phyloP scores from a whole-genome alignment of 345 rosid genomes.

The Bruguiera parviflora region DNA sequence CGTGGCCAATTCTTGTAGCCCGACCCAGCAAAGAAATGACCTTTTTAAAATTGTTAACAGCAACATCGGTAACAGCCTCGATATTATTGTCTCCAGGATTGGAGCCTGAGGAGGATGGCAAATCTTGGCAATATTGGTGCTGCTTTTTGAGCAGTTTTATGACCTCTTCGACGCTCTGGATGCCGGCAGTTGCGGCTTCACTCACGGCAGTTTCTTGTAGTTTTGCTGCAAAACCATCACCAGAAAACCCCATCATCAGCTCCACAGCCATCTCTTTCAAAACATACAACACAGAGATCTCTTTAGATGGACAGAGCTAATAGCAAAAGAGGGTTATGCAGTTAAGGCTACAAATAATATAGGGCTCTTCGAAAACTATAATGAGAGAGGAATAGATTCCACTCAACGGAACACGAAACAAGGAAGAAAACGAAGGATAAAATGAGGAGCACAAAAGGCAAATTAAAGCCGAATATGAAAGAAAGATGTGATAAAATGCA shows the following conservation, averaged over 20 bases:
- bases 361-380: background rate
- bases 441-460: conserved; percentile 3
- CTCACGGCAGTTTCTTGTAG: conserved; percentile 55
- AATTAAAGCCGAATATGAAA: conserved; percentile 8
- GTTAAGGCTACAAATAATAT: background rate
- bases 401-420: conserved; percentile 1
- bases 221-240: conserved; percentile 32
- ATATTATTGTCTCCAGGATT: conserved; percentile 36
- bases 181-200: conserved; percentile 79
- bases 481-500: conserved; percentile 8
- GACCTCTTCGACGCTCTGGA: conserved; percentile 75
- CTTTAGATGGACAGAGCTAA: background rate
- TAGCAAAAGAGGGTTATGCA: background rate
- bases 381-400: background rate
- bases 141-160: conserved; percentile 42
- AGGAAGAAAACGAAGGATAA: background rate
- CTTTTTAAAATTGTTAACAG: conserved; percentile 69
- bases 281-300: conserved; percentile 14
- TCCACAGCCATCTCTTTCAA: conserved; percentile 54
- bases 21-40: conserved; percentile 66
- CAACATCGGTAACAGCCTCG: conserved; percentile 58
- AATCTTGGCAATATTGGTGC: conserved; percentile 12
- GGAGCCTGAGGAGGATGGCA: conserved; percentile 17
- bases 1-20: conserved; percentile 74
- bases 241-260: conserved; percentile 50